Conservation (phyloP, 2,329 filamentous ascomycete species). For the Fusarium armeniacum region DNA sequence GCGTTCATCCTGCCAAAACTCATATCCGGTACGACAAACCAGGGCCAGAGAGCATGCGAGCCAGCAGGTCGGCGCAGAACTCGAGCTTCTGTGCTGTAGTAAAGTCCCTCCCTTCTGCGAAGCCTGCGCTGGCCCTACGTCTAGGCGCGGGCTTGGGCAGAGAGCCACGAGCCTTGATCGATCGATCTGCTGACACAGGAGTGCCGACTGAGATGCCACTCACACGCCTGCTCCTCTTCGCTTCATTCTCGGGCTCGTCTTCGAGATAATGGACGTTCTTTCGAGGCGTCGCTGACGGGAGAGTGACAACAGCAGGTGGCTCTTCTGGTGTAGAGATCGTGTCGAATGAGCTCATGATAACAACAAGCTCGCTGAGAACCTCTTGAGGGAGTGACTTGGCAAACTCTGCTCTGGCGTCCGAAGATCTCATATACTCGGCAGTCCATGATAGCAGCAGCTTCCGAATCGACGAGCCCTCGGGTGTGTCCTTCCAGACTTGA, state of each 20-base stretch:
- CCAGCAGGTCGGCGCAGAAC: constrained; percentile 71
- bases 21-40: constrained; percentile 56
- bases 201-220: constrained; percentile 39
- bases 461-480: constrained; percentile 71
- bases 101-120: constrained; percentile 53
- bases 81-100: constrained; percentile 63
- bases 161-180: constrained; percentile 51
- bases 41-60: constrained; percentile 72
- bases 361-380: constrained; percentile 72
- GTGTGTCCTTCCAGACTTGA: constrained; percentile 73
- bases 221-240: constrained; percentile 61
- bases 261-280: constrained; percentile 67
- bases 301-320: constrained; percentile 27
- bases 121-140: constrained; percentile 53
- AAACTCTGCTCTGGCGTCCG: constrained; percentile 69
- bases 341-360: constrained; percentile 71
- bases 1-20: neutral
- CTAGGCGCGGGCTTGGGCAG: constrained; percentile 55
- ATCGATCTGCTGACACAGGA: constrained; percentile 40
- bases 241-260: constrained; percentile 59
- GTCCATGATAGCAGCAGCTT: constrained; percentile 72
- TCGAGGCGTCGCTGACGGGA: constrained; percentile 48
- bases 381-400: constrained; percentile 73
- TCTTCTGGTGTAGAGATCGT: constrained; percentile 53
- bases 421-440: constrained; percentile 73